These are phyloP conservation scores for Aspergillus alliaceus DNA, from an alignment of 2,329 filamentous ascomycete species.

Conservation along the genomic window DNA sequence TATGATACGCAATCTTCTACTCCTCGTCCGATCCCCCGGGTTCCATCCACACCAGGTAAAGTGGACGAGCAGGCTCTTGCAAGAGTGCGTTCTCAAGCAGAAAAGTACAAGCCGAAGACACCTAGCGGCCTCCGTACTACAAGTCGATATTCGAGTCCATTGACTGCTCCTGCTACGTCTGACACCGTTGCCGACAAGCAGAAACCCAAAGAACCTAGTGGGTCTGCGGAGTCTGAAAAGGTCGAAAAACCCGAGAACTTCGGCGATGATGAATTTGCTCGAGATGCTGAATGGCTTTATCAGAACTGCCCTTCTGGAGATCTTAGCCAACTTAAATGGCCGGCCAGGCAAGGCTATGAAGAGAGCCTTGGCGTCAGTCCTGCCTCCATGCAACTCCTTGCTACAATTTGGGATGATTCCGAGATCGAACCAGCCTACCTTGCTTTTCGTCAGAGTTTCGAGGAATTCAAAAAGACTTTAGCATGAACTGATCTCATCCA, in stretches of 20 bases:
- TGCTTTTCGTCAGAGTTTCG: constrained; percentile 14
- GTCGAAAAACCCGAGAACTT: constrained; percentile 11
- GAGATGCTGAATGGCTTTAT: constrained; percentile 28
- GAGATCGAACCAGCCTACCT: constrained; percentile 15
- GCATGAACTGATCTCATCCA: constrained; percentile 5
- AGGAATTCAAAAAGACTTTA: constrained; percentile 17
- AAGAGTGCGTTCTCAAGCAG: constrained; percentile 36
- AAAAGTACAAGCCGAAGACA: constrained; percentile 45
- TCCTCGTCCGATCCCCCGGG: constrained; percentile 12
- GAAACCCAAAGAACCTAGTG: background rate
- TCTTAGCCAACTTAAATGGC: constrained; percentile 24
- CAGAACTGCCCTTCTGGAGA: constrained; percentile 26
- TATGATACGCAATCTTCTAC: constrained; percentile 12
- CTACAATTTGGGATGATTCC: constrained; percentile 16
- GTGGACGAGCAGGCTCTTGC: constrained; percentile 32
- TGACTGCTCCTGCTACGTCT: constrained; percentile 16
- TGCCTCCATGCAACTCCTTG: constrained; percentile 11
- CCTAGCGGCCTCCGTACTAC: constrained; percentile 43
- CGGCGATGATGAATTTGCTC: constrained; percentile 25
- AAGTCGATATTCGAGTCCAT: constrained; percentile 27
- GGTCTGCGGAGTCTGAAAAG: background rate
- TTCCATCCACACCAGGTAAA: constrained; percentile 21
- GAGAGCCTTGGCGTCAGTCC: constrained; percentile 18
- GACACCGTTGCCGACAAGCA: constrained; percentile 8
- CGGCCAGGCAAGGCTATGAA: constrained; percentile 12